Evolutionary conservation across 2,329 filamentous ascomycete genomes (phyloP).

Genomic region (Pezicula carpinea): DNA sequence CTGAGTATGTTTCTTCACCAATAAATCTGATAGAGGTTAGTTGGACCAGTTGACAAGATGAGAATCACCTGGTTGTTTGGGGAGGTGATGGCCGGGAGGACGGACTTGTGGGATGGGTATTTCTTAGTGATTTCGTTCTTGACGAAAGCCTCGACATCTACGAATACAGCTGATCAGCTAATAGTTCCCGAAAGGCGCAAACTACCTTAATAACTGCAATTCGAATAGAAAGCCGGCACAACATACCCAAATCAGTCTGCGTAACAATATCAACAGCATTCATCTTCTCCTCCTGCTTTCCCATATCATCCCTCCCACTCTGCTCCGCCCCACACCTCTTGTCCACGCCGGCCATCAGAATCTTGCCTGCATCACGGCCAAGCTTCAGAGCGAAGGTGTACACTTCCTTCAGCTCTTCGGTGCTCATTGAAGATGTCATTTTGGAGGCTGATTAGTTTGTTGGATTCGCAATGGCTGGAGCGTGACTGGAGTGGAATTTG

Average conservation of each 20-base stretch:
- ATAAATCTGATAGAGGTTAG: slow-evolving; percentile 52
- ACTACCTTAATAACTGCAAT: no score
- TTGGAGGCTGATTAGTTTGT: background rate
- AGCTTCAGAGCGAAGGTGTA: slow-evolving; percentile 68
- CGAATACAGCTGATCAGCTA: slow-evolving; percentile 5
- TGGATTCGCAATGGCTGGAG: background rate
- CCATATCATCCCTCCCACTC: slow-evolving; percentile 14
- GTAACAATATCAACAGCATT: slow-evolving; percentile 75
- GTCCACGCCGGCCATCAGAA: slow-evolving; percentile 61
- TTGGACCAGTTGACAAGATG: background rate
- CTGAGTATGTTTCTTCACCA: slow-evolving; percentile 72
- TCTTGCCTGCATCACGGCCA: slow-evolving; percentile 63
- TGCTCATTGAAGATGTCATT: slow-evolving; percentile 11
- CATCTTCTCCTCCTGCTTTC: slow-evolving; percentile 56
- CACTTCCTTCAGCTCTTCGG: slow-evolving; percentile 54
- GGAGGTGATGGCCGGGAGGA: background rate
- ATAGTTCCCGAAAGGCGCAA: no score
- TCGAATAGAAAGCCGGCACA: no score
- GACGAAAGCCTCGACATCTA: slow-evolving; percentile 70
- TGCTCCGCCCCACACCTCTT: slow-evolving; percentile 32
- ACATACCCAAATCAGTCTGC: slow-evolving; percentile 65
- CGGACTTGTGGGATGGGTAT: slow-evolving; percentile 64
- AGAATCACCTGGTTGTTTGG: background rate
- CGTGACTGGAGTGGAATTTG: background rate
- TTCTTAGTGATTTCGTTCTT: slow-evolving; percentile 49